These are phyloP conservation scores for Chaetomium sp. DNA, from an alignment of 2,329 filamentous ascomycete species.

Conservation along the genomic window DNA sequence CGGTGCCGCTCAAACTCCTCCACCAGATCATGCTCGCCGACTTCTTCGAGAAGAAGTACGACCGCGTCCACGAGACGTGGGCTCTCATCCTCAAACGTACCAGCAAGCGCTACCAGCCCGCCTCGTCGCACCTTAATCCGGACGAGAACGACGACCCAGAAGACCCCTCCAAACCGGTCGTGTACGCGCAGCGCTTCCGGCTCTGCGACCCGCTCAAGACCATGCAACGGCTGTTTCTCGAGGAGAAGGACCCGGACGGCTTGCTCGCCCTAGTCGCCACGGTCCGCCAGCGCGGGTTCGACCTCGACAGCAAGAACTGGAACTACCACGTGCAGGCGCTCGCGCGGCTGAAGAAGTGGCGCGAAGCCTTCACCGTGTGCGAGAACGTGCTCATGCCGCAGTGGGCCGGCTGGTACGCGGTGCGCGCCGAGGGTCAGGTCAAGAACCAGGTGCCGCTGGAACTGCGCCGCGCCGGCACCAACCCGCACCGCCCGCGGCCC, in stretches of 20 bases:
- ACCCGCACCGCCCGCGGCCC: conserved; percentile 45
- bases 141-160: not conserved
- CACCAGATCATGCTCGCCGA: conserved; percentile 69
- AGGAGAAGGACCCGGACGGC: conserved; percentile 46
- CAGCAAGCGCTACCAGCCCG: conserved; percentile 44
- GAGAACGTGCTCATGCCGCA: conserved; percentile 76
- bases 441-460: conserved; percentile 42
- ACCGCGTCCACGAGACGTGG: conserved; percentile 69
- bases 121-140: conserved; percentile 8
- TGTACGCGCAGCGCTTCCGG: conserved; percentile 56
- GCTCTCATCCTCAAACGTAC: conserved; percentile 58
- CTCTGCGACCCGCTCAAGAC: conserved; percentile 53
- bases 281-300: conserved; percentile 69
- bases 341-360: conserved; percentile 58
- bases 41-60: conserved; percentile 57
- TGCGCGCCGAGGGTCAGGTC: conserved; percentile 37
- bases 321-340: conserved; percentile 74
- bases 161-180: conserved; percentile 36
- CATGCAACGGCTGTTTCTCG: conserved; percentile 51
- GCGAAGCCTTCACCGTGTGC: conserved; percentile 72
- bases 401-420: conserved; percentile 71
- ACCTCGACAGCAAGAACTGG: conserved; percentile 76
- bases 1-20: conserved; percentile 60
- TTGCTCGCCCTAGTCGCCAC: conserved; percentile 55
- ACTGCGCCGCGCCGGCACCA: conserved; percentile 43